Evolutionary conservation across 2,329 filamentous ascomycete species (phyloP), one percentile per base, ranked within the genome.

Genomic region (Arthrinium phaeospermum): DNA sequence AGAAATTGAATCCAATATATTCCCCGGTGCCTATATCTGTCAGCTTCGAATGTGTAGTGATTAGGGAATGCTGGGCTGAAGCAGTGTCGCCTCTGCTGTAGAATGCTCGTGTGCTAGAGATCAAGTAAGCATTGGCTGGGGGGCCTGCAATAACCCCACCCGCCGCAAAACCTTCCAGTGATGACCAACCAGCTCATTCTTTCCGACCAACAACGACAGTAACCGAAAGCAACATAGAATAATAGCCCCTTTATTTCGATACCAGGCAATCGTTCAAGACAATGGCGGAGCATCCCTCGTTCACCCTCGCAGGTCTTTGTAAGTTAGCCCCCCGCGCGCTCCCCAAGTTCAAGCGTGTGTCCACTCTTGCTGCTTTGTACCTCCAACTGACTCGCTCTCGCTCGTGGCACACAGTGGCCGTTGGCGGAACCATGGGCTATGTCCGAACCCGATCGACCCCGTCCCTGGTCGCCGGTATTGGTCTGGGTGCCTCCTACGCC

Each of bases 271-370:
- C 30, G 37, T n/a, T 61, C 34, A n/a, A n/a, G 0, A 71, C 16
- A 22, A 83, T 83, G 82, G 82, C 83, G 24, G 81, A 84, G 47
- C 83, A 84, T 72, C 83, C 82, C 51, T 83, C 82, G 0, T 84
- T 84, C 69, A 84, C 83, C 34, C 79, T 84, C 7, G 81, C 83
- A 0, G 81, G 76, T 57, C 80, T 84, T 3, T 70, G 83, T 84
- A 77, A 79, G 83, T 77, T 2, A 8, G 4, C 14, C 41, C 37
- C 37, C 27, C 27, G 27, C 5, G 37, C 13, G 57, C 19, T n/a
- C 12, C 24, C 8, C 24, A 69, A 44, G 37, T 41, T 41, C 37
- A 41, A 49, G 22, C 10, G 41, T 68, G 4, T 22, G 24, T 1
- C 27, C 49, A 6, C 0, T 46, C 13, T 44, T 41, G 30, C 69